A percentile compares a stretch with the other conserved stretches of the same genome.
Conservation (phyloP, 1,284 basidiomycete genomes). For the Sanghuangporus weigelae region DNA sequence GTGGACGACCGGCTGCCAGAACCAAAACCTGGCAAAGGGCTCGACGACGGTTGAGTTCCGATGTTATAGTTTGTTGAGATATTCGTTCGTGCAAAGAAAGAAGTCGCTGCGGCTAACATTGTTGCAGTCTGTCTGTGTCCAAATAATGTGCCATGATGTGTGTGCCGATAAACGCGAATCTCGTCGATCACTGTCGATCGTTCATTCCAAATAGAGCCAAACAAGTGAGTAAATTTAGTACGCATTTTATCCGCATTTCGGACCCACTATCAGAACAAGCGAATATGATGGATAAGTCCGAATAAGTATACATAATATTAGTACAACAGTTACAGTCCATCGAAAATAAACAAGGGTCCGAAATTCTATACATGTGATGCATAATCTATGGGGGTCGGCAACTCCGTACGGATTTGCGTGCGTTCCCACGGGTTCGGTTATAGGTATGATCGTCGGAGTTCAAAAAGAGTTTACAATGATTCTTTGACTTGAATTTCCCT, state of each 20-base stretch:
- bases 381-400: too few relatives aligned
- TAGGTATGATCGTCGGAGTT: too few relatives aligned
- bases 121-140: neutral
- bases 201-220: neutral
- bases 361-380: too few relatives aligned
- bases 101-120: slow-evolving; percentile 88
- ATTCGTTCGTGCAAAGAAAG: slow-evolving; percentile 83
- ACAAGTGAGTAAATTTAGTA: neutral
- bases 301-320: too few relatives aligned
- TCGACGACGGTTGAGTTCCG: slow-evolving; percentile 40
- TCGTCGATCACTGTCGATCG: neutral
- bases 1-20: slow-evolving; percentile 16
- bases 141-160: neutral
- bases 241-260: neutral
- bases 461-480: too few relatives aligned
- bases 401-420: too few relatives aligned
- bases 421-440: too few relatives aligned
- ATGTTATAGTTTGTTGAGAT: slow-evolving; percentile 83
- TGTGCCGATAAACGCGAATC: neutral
- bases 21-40: slow-evolving; percentile 46
- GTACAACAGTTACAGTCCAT: too few relatives aligned
- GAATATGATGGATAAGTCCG: neutral
- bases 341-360: too few relatives aligned
- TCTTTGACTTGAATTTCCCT: too few relatives aligned
- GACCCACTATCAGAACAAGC: neutral